These are phyloP conservation scores for Goffeauzyma gilvescens DNA, from an alignment of 768 basidiomycete genomes.

Conservation along the genomic window DNA sequence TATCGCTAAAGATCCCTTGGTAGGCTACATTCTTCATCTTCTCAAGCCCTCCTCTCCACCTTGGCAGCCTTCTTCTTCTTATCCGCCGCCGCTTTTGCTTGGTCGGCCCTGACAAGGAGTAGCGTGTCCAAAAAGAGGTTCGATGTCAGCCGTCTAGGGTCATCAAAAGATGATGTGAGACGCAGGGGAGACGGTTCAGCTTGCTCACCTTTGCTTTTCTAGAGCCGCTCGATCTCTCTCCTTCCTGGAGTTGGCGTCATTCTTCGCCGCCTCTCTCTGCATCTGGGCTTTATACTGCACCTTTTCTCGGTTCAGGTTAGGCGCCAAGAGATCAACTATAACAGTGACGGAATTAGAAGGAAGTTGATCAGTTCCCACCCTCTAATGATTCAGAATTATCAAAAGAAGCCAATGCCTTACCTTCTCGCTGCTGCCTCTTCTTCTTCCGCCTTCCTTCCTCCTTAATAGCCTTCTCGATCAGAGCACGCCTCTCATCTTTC, in stretches of 20 bases:
- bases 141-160: not conserved
- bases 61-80: conserved; percentile 32
- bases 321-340: conserved; percentile 29
- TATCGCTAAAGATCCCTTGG: too few species aligned
- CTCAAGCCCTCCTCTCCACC: conserved; percentile 23
- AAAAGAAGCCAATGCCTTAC: too few species aligned
- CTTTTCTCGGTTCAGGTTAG: conserved; percentile 29
- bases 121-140: not conserved
- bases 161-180: not conserved
- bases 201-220: conserved; percentile 27
- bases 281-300: conserved; percentile 22
- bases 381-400: too few species aligned
- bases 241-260: conserved; percentile 16
- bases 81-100: conserved; percentile 28
- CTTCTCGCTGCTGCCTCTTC: conserved; percentile 25
- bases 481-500: conserved; percentile 20
- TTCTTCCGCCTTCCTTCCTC: conserved; percentile 29
- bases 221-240: conserved; percentile 27
- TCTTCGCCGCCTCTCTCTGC: conserved; percentile 22
- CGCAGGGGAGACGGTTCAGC: not conserved
- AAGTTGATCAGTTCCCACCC: not conserved
- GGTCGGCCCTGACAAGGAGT: conserved; percentile 19
- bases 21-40: too few species aligned
- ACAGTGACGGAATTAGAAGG: not conserved
- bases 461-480: conserved; percentile 23